Conservation (phyloP, 192 early-diverging fungal genomes). For the Pecoramyces ruminantium region DNA sequence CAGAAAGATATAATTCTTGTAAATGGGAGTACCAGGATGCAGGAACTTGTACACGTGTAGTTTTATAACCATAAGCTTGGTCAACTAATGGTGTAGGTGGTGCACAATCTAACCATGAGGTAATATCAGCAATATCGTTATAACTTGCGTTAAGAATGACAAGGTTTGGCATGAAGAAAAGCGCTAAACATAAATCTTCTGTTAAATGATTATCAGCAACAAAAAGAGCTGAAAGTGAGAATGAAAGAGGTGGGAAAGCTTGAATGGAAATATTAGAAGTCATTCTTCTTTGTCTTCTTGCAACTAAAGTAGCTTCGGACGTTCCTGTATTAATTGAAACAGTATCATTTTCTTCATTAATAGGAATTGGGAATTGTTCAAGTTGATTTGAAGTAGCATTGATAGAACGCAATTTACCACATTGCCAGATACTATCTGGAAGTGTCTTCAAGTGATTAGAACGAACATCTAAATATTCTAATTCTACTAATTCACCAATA, state of each 20-base stretch:
- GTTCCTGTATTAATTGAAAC: conserved; percentile 19
- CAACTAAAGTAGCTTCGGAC: conserved; percentile 21
- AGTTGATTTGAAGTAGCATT: conserved; percentile 70
- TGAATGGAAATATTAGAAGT: background rate
- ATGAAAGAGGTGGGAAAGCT: conserved; percentile 26
- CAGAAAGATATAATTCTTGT: conserved; percentile 61
- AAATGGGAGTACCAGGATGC: conserved; percentile 38
- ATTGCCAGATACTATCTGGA: conserved; percentile 60
- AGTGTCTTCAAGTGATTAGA: conserved; percentile 57
- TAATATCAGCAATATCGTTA: conserved; percentile 71
- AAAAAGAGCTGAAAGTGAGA: conserved; percentile 38
- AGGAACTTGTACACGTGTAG: conserved; percentile 11
- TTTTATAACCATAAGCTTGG: background rate
- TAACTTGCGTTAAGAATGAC: conserved; percentile 62
- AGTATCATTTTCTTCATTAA: conserved; percentile 18
- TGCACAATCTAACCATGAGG: conserved; percentile 30
- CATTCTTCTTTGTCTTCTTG: conserved; percentile 9
- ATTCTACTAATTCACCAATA: conserved; percentile 39
- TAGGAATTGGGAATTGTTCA: conserved; percentile 62
- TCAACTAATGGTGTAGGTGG: background rate
- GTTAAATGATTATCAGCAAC: conserved; percentile 71
- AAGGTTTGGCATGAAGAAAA: conserved; percentile 57
- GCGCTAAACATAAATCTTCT: conserved; percentile 58
- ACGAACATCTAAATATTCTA: conserved; percentile 49
- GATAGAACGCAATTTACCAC: conserved; percentile 42